Percentiles rank a stretch among this genome's conserved stretches.
These are phyloP conservation scores for Typha latifolia DNA, from an alignment of 176 grass and related monocot genomes.

Conservation along the genomic window DNA sequence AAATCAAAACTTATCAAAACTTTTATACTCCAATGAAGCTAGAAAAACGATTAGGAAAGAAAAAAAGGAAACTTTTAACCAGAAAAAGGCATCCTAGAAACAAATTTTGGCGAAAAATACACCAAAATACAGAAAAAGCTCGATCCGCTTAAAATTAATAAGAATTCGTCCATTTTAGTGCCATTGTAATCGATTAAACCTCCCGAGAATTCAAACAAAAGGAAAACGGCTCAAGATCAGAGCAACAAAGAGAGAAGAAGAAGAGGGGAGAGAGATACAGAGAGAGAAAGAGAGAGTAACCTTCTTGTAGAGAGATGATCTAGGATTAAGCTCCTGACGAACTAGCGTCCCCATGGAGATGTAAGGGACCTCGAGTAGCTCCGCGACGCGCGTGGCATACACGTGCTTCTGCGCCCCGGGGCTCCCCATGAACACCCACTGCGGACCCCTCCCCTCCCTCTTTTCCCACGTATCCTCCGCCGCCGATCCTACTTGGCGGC, in stretches of 20 bases:
- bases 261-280: not conserved
- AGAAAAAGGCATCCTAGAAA: too few species aligned
- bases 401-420: slow-evolving; percentile 75
- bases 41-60: too few species aligned
- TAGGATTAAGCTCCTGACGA: slow-evolving; percentile 59
- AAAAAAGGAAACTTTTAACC: too few species aligned
- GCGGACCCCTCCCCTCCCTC: slow-evolving; percentile 26
- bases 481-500: slow-evolving; percentile 2
- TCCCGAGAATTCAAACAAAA: not conserved
- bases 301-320: slow-evolving; percentile 64
- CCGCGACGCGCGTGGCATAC: slow-evolving; percentile 72
- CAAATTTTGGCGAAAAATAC: too few species aligned
- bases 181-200: too few species aligned
- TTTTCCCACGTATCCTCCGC: slow-evolving; percentile 7
- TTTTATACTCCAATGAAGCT: too few species aligned
- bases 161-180: too few species aligned
- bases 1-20: too few species aligned
- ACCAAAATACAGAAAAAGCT: too few species aligned
- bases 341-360: slow-evolving; percentile 91
- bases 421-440: slow-evolving; percentile 88
- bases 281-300: slow-evolving; percentile 9
- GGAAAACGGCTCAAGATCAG: not conserved
- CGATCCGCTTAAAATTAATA: too few species aligned
- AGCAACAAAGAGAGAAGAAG: not conserved
- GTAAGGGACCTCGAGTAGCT: slow-evolving; percentile 76